Base-by-base conservation (phyloP, 176 grass and related monocot species). In the Eremochloa ophiuroides region DNA sequence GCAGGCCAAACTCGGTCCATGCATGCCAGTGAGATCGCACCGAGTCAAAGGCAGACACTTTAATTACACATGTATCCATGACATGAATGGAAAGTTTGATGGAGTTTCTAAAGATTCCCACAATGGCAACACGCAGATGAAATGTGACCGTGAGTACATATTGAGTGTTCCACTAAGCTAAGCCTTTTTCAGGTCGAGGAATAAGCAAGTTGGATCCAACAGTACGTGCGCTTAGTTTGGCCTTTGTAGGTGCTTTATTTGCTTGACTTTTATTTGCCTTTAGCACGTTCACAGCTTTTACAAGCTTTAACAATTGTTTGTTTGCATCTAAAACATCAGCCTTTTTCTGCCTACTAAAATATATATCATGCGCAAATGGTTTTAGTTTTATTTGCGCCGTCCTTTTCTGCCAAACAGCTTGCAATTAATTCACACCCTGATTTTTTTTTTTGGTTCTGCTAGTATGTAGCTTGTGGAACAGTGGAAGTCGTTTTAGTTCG, bases 241-340 rank as follows among this genome's bases (percentile, higher is more conserved):
- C 69, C 69, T 59, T 61, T 78, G 41, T 37, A 35, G 0, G 58
- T 10, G 17, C 20, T 39, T 44, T n/a, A n/a, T n/a, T n/a, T n/a
- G 18, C 66, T 78, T 85, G n/a, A n/a, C n/a, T n/a, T n/a, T n/a
- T n/a, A n/a, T 89, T 82, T 73, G 66, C 66, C 66, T 61, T 85
- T 82, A 77, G 56, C 70, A 71, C 77, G 62, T 75, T 76, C 41
- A 3, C 43, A 43, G 17, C 82, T 85, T 85, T 80, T 55, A 41
- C 3, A 31, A 35, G 14, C 53, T 33, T 69, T 56, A 16, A 28
- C 17, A 55, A 55, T 55, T 23, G 22, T 55, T 55, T 55, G 8
- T 55, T 62, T 18, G 56, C 29, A 69, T 43, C 61, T 20, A 18
- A 67, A n/a, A n/a, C 66, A 73, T 79, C 48, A 61, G 8, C 12